Percentiles rank a stretch among this genome's conserved stretches.
Conservation (phyloP, 345 rosid species). For the Mercurialis annua region DNA sequence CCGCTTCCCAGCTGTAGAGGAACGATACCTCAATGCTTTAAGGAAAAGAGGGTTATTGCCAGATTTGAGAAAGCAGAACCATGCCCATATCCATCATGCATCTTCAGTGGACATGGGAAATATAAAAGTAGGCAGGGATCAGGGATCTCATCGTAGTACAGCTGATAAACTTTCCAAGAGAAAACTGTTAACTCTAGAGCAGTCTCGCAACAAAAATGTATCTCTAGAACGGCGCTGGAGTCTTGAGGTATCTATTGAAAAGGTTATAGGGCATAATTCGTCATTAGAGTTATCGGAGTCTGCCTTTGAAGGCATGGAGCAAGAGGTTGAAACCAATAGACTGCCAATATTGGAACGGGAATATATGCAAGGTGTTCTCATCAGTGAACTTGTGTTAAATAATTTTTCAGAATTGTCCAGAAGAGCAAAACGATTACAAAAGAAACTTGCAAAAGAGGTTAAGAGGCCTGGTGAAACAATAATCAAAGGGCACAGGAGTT, state of each 20-base stretch:
- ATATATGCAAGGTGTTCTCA: conserved; percentile 95
- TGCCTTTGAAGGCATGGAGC: conserved; percentile 37
- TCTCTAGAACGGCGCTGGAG: conserved; percentile 96
- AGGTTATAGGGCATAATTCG: conserved; percentile 79
- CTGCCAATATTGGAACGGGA: conserved; percentile 81
- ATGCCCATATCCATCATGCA: conserved; percentile 52
- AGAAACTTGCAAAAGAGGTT: conserved; percentile 67
- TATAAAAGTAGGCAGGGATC: conserved; percentile 46
- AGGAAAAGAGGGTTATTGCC: conserved; percentile 88
- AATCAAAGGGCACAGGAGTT: conserved; percentile 95
- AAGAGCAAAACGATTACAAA: conserved; percentile 67
- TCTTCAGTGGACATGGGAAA: conserved; percentile 65
- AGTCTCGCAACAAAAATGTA: conserved; percentile 63
- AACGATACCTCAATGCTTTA: conserved; percentile 68
- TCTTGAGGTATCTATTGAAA: conserved; percentile 94
- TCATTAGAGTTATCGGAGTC: conserved; percentile 51
- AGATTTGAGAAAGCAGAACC: conserved; percentile 67
- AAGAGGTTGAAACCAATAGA: conserved; percentile 34
- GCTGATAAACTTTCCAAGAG: conserved; percentile 57
- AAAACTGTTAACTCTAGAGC: conserved; percentile 70
- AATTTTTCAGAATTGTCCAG: conserved; percentile 68
- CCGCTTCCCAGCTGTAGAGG: conserved; percentile 65
- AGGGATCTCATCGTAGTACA: conserved; percentile 34
- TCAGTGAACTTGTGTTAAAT: conserved; percentile 79
- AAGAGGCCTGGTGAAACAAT: conserved; percentile 93